Base-by-base conservation (phyloP, 148 eudicot species). In the Spergularia marina region DNA sequence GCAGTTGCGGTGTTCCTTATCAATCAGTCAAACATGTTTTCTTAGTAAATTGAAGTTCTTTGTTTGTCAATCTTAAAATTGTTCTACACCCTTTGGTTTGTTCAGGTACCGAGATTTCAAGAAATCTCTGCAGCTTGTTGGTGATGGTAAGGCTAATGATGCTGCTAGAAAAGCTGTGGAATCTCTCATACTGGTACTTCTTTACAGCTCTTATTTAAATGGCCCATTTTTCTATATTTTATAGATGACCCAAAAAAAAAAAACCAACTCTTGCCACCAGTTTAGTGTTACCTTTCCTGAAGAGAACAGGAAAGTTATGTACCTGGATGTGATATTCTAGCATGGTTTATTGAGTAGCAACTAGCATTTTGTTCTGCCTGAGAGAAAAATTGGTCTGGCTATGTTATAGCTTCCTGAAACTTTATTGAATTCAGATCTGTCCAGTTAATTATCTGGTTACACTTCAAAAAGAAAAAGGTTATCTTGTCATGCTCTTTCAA, bases 81-180 rank as follows among this genome's bases (percentile, higher is more conserved):
- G 16, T 70, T 65, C 6, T 70, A 14, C 39, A 30, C 72, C 30
- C 70, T 53, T 21, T 59, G 17, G 67, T 71, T 54, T 40, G 49
- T 17, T 15, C 86, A 95, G 99, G 85, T 95, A 95, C 83, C 85
- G 96, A 74, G 98, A 92, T 83, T 92, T 95, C 74, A 90, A 90
- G 78, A 88, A 81, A 84, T 87, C 90, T 47, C 88, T 95, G 80
- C 94, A 86, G 83, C 99, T 89, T 77, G 85, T 89, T 81, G 82
- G 83, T 75, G 90, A 82, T 47, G 96, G 87, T 70, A 80, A 73
- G 65, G 75, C 90, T 71, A 84, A 80, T 62, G 92, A 92, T 70
- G 89, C 94, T 65, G 91, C 97, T 62, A 80, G 75, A 71, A 89
- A 84, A 86, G 97, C 99, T 76, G 92, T 87, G 67, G 99, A 91